These are phyloP conservation scores for Tulasnella sp. DNA, from an alignment of 768 basidiomycete species.

Conservation along the genomic window DNA sequence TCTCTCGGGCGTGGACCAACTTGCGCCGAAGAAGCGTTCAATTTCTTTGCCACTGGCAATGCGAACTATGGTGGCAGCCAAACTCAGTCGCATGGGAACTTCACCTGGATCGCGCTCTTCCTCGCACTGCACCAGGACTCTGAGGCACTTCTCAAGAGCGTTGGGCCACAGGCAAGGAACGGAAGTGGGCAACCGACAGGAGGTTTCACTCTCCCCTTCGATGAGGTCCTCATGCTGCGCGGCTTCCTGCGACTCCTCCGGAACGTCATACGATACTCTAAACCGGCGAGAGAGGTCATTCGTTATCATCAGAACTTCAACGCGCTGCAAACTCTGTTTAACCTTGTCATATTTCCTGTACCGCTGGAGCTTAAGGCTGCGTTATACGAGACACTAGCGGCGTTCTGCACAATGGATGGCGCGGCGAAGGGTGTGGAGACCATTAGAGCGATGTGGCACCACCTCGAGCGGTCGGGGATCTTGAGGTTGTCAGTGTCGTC, in stretches of 20 bases:
- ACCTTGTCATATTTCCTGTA: constrained; percentile 66
- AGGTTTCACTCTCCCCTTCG: constrained; percentile 41
- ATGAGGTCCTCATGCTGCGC: constrained; percentile 68
- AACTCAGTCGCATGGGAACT: constrained; percentile 32
- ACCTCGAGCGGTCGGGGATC: constrained; percentile 77
- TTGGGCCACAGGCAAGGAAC: constrained; percentile 15
- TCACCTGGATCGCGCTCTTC: constrained; percentile 74
- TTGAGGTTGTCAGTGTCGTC: constrained; percentile 38
- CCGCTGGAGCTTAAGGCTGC: constrained; percentile 86
- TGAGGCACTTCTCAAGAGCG: constrained; percentile 34
- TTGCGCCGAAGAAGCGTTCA: constrained; percentile 78
- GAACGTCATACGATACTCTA: constrained; percentile 61
- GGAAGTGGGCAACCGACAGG: constrained; percentile 22
- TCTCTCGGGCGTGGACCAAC: constrained; percentile 76
- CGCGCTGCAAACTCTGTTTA: constrained; percentile 68
- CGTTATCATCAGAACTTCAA: constrained; percentile 67
- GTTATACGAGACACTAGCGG: constrained; percentile 65
- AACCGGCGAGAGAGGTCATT: constrained; percentile 67
- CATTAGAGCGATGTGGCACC: constrained; percentile 68
- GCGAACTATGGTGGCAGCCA: constrained; percentile 39
- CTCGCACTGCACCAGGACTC: constrained; percentile 66
- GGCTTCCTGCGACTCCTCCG: constrained; percentile 72
- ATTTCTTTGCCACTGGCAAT: constrained; percentile 72
- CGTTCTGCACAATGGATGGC: constrained; percentile 75
- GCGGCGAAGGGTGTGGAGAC: constrained; percentile 63